phyloP scores from a whole-genome alignment of 208 protist species.

The Crithidia brevicula region DNA sequence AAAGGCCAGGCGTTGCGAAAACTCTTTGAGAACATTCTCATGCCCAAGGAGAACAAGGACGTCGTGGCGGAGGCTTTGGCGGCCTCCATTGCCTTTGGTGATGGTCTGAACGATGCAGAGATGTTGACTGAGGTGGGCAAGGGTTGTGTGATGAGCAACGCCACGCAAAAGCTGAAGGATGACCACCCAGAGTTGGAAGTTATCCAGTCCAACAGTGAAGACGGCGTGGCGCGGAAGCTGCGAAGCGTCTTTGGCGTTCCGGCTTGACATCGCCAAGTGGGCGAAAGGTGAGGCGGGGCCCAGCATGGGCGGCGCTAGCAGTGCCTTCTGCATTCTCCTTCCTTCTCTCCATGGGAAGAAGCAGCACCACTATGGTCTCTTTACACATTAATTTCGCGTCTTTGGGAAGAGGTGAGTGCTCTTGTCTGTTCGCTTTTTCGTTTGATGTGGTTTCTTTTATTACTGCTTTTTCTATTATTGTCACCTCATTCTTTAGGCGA shows the following conservation, averaged over 20 bases:
- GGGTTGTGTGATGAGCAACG: constrained; percentile 63
- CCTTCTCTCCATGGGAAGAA: no score
- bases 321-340: no score
- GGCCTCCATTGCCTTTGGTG: constrained; percentile 60
- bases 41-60: constrained; percentile 12
- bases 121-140: constrained; percentile 51
- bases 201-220: constrained; percentile 42
- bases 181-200: constrained; percentile 48
- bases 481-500: no score
- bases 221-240: constrained; percentile 58
- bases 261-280: no score
- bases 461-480: no score
- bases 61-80: constrained; percentile 23
- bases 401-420: no score
- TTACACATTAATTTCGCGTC: no score
- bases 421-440: no score
- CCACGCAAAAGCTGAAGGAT: constrained; percentile 38
- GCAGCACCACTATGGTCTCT: no score
- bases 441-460: no score
- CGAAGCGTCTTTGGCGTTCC: constrained; percentile 39
- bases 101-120: constrained; percentile 61
- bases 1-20: constrained; percentile 36
- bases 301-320: no score
- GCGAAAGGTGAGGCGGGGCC: no score
- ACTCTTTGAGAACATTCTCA: constrained; percentile 27